Base-by-base conservation (phyloP, 805 yeast genomes). In the Candida awuae region DNA sequence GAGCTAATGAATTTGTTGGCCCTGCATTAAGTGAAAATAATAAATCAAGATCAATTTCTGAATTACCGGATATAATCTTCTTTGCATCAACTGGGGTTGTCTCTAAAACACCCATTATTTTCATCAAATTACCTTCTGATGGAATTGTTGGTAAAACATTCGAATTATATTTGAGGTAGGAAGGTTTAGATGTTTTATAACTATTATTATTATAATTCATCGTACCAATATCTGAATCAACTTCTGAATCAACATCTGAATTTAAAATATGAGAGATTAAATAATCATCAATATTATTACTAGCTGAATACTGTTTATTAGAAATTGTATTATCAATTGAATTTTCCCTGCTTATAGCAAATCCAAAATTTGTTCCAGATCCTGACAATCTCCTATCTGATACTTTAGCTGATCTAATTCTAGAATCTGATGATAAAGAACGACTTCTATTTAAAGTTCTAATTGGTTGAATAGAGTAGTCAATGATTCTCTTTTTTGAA, bases 51-150 rank as follows among this genome's bases (percentile, higher is more conserved):
- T 32, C 40, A 30, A 43, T 23, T 13, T 43, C 44, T 4, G 13
- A n/a, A 29, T n/a, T 25, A 19, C 32, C 19, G 13, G 21, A 10
- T 12, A n/a, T 27, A 4, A 12, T 38, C n/a, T 31, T 30, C 13
- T 29, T 20, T 8, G 32, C 7, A 14, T 40, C 38, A 4, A 34
- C n/a, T 21, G 38, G 9, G 10, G 35, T 22, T 21, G 43, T 6
- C 15, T 29, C 35, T 4, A 47, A 13, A 15, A 26, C 37, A 27
- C 41, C 43, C 44, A 48, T 44, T 13, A 46, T 32, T 4, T 44
- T 44, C 38, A 40, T 43, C 15, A 51, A 39, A 34, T 50, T 48
- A 15, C 54, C 49, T 36, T 51, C 54, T 7, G 53, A 50, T 25
- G 53, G 53, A 26, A 51, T 51, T 5, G 54, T 51, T 29, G 52